Percentiles rank a stretch among this genome's conserved stretches.
phyloP scores from a whole-genome alignment of 2,329 filamentous ascomycete species.

The Claviceps quebecensis region DNA sequence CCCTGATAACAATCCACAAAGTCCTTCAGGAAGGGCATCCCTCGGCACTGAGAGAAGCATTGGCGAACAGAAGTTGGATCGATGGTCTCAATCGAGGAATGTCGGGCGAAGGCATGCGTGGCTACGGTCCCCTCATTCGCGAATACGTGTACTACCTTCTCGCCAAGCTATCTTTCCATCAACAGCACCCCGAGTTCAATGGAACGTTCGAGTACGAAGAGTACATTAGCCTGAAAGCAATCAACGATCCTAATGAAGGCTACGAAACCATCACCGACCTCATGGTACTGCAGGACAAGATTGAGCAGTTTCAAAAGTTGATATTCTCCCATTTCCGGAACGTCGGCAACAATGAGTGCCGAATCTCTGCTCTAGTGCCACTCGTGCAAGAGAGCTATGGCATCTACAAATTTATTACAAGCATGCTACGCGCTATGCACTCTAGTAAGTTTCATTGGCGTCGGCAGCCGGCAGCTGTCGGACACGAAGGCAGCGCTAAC shows the following conservation, averaged over 20 bases:
- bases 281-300: slow-evolving; percentile 94
- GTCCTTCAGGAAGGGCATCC: slow-evolving; percentile 95
- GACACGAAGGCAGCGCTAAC: slow-evolving; percentile 9
- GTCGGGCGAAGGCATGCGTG: slow-evolving; percentile 69
- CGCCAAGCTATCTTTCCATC: slow-evolving; percentile 90
- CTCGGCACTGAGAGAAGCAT: slow-evolving; percentile 71
- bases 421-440: slow-evolving; percentile 98
- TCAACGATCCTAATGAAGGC: slow-evolving; percentile 97
- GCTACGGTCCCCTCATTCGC: slow-evolving; percentile 82
- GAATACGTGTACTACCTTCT: slow-evolving; percentile 96
- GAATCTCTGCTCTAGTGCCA: slow-evolving; percentile 85
- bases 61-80: slow-evolving; percentile 79
- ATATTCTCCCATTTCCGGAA: slow-evolving; percentile 94
- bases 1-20: slow-evolving; percentile 92
- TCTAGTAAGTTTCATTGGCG: slow-evolving; percentile 46
- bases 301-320: slow-evolving; percentile 95
- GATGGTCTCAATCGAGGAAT: slow-evolving; percentile 81
- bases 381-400: slow-evolving; percentile 96
- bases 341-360: slow-evolving; percentile 87
- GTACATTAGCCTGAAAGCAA: slow-evolving; percentile 93
- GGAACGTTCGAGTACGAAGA: slow-evolving; percentile 98
- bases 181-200: slow-evolving; percentile 95
- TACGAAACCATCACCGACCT: slow-evolving; percentile 93
- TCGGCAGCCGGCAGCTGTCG: neutral
- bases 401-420: slow-evolving; percentile 99